Evolutionary conservation across 768 basidiomycete genomes (phyloP).

Genomic region (Tulasnella sp.): DNA sequence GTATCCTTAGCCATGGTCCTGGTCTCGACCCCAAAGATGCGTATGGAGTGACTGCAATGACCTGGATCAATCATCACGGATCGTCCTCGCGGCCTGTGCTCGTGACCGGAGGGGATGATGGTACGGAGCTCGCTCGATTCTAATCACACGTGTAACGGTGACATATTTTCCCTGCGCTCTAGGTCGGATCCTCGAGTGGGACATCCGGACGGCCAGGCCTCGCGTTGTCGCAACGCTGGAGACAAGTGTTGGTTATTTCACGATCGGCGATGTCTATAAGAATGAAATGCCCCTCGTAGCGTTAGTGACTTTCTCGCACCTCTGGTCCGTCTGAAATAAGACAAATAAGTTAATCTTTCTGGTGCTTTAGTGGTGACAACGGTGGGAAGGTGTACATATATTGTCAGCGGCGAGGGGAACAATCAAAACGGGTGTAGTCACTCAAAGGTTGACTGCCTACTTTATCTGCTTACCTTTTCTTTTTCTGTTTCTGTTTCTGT

Average conservation of each 20-base stretch:
- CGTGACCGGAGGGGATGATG: slow-evolving; percentile 14
- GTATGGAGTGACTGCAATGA: slow-evolving; percentile 10
- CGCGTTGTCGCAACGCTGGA: slow-evolving; percentile 7
- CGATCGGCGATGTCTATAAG: slow-evolving; percentile 2
- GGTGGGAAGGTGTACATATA: slow-evolving; percentile 13
- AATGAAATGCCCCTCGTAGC: slow-evolving; percentile 10
- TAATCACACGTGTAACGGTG: too few species aligned
- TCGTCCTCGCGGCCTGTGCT: slow-evolving; percentile 3
- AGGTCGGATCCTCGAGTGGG: slow-evolving; percentile 6
- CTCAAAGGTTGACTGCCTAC: too few species aligned
- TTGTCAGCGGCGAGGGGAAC: not conserved
- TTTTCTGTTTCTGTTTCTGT: too few species aligned
- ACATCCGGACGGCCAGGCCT: not conserved
- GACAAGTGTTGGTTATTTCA: slow-evolving; percentile 6
- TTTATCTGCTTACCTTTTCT: too few species aligned
- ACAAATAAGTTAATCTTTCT: not conserved
- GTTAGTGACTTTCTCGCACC: not conserved
- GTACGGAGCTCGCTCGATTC: not conserved
- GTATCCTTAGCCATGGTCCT: not conserved
- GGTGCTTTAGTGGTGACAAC: not conserved
- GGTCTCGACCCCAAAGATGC: not conserved
- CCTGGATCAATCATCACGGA: slow-evolving; percentile 7
- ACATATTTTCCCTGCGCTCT: not conserved
- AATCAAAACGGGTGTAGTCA: too few species aligned
- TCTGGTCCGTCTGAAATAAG: too few species aligned